These are phyloP conservation scores for Neoboletus subvelutipes DNA, from an alignment of 768 basidiomycete genomes.

Conservation along the genomic window DNA sequence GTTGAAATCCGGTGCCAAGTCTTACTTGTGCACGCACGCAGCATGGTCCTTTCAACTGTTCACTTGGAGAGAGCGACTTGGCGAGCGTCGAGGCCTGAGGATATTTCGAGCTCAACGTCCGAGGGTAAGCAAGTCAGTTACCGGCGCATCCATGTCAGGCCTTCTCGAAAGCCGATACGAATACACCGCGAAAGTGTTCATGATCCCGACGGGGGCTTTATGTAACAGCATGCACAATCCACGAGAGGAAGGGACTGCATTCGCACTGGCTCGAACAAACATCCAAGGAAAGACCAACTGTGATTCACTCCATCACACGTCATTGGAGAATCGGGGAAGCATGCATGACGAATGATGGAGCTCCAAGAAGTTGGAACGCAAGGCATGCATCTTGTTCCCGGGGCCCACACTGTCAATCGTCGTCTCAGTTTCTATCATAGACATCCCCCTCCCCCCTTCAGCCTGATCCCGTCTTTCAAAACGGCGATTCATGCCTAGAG, in stretches of 20 bases:
- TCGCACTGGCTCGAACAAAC: not conserved
- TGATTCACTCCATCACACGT: not conserved
- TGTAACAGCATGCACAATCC: not conserved
- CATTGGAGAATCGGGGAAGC: not conserved
- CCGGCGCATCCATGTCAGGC: too few species aligned
- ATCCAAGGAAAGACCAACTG: not conserved
- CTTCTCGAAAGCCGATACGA: not conserved
- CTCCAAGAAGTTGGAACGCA: conserved; percentile 5
- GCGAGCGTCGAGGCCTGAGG: not conserved
- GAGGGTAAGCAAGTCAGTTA: not conserved
- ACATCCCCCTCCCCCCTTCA: not conserved
- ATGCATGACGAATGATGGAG: not conserved
- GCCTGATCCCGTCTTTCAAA: not conserved
- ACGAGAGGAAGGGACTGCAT: not conserved
- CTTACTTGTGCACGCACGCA: not conserved
- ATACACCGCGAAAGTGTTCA: not conserved
- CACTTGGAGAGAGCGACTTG: not conserved
- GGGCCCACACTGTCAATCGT: not conserved
- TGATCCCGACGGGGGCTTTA: not conserved
- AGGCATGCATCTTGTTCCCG: not conserved
- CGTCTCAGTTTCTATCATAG: not conserved
- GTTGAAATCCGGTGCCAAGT: not conserved
- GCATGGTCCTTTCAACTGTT: not conserved
- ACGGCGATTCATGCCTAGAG: conserved; percentile 1
- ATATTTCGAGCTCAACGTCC: too few species aligned